These are phyloP conservation scores for Glaciozyma martinii DNA, from an alignment of 768 basidiomycete species.

Conservation along the genomic window DNA sequence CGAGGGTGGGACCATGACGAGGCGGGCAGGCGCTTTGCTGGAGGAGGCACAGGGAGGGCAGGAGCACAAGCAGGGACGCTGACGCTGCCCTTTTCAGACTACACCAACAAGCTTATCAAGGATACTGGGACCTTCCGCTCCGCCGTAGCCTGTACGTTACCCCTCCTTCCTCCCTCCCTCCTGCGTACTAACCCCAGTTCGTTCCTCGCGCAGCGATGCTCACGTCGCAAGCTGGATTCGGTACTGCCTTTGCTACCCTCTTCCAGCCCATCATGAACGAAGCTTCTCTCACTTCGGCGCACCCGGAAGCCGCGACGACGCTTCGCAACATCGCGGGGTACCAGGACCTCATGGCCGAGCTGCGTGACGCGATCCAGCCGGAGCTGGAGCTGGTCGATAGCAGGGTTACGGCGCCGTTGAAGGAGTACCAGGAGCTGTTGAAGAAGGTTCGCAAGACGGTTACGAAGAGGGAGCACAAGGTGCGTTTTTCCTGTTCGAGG, in stretches of 20 bases:
- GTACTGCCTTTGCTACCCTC: constrained; percentile 39
- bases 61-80: not conserved
- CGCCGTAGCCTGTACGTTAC: constrained; percentile 62
- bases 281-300: constrained; percentile 37
- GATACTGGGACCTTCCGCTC: constrained; percentile 82
- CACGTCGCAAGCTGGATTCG: constrained; percentile 40
- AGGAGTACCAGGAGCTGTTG: constrained; percentile 76
- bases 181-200: constrained; percentile 43
- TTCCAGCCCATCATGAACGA: constrained; percentile 39
- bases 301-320: constrained; percentile 68
- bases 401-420: constrained; percentile 71
- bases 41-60: too few relatives aligned
- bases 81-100: constrained; percentile 64
- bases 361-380: constrained; percentile 66
- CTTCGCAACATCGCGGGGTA: constrained; percentile 67
- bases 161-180: constrained; percentile 1
- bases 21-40: too few relatives aligned
- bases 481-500: constrained; percentile 35
- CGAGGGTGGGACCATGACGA: too few relatives aligned
- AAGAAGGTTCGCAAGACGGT: constrained; percentile 89
- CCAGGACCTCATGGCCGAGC: constrained; percentile 67
- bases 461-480: constrained; percentile 95
- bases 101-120: constrained; percentile 82
- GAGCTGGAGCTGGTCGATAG: constrained; percentile 91
- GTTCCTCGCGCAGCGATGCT: constrained; percentile 47